These are phyloP conservation scores for Mycena rosella DNA, from an alignment of 768 basidiomycete genomes.

Conservation along the genomic window DNA sequence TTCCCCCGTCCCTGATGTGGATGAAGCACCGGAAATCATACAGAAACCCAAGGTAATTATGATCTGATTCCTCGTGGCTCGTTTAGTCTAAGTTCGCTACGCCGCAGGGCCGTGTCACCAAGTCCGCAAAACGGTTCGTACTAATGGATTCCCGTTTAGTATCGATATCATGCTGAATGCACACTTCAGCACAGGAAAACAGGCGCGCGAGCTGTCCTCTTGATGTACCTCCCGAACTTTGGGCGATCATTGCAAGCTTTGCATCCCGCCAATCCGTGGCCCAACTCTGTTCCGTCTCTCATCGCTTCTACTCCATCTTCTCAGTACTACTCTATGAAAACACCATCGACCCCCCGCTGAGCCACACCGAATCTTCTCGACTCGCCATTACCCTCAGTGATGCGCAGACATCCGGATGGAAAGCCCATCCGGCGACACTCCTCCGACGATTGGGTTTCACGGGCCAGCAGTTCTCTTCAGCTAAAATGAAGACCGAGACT, in stretches of 20 bases:
- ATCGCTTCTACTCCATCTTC: background rate
- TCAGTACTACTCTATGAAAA: constrained; percentile 9
- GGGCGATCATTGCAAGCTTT: constrained; percentile 13
- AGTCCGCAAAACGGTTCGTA: too few species aligned
- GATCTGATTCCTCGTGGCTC: too few species aligned
- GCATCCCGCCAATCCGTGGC: constrained; percentile 16
- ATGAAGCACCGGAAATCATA: too few species aligned
- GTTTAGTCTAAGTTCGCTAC: too few species aligned
- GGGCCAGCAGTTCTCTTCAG: too few species aligned
- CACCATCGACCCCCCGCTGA: constrained; percentile 9
- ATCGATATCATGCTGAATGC: too few species aligned
- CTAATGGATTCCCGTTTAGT: too few species aligned
- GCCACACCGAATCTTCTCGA: background rate
- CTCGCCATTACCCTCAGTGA: constrained; percentile 9
- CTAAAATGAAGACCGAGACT: background rate
- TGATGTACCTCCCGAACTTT: constrained; percentile 14
- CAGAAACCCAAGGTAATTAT: too few species aligned
- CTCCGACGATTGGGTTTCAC: background rate
- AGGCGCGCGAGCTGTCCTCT: background rate
- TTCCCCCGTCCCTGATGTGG: too few species aligned
- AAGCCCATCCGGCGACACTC: background rate
- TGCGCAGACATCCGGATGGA: background rate
- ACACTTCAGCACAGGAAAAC: background rate
- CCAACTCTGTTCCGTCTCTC: constrained; percentile 27
- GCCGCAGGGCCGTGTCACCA: too few species aligned